Percentiles rank a stretch among this genome's conserved stretches.
These are phyloP conservation scores for Cyclotella baltica DNA, from an alignment of 108 stramenopile genomes.

Conservation along the genomic window DNA sequence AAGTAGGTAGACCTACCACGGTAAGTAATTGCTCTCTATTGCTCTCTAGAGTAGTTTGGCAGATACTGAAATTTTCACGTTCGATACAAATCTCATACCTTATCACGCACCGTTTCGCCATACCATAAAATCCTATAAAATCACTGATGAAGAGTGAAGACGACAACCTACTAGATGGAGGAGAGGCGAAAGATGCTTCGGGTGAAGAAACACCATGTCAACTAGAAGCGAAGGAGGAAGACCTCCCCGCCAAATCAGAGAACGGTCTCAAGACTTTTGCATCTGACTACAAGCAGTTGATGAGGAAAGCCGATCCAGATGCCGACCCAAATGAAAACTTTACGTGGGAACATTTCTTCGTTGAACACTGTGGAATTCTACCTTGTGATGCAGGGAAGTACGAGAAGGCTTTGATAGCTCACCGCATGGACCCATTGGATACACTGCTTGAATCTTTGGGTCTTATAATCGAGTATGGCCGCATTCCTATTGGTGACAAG, in stretches of 20 bases:
- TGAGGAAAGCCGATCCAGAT: neutral
- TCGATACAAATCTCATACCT: neutral
- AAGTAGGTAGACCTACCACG: too few species aligned
- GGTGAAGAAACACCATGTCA: neutral
- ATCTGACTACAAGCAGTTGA: neutral
- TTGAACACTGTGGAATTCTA: conserved; percentile 5
- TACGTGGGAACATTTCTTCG: conserved; percentile 4
- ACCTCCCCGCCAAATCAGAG: neutral
- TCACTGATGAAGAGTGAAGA: neutral
- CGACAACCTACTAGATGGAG: neutral
- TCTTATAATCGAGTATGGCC: conserved; percentile 2
- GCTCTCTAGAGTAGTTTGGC: neutral
- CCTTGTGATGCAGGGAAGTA: neutral
- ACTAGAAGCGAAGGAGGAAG: neutral
- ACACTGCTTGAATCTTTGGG: neutral
- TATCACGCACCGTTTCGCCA: neutral
- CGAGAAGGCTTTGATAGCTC: neutral
- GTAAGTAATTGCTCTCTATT: neutral
- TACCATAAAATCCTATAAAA: neutral
- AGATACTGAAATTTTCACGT: neutral
- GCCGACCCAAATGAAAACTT: neutral
- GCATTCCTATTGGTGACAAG: conserved; percentile 6
- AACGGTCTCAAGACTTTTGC: neutral
- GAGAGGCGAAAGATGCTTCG: neutral
- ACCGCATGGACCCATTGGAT: neutral